Evolutionary conservation across 208 protist species (phyloP), one percentile per base, ranked within the genome.

Genomic region (Leishmania guyanensis): DNA sequence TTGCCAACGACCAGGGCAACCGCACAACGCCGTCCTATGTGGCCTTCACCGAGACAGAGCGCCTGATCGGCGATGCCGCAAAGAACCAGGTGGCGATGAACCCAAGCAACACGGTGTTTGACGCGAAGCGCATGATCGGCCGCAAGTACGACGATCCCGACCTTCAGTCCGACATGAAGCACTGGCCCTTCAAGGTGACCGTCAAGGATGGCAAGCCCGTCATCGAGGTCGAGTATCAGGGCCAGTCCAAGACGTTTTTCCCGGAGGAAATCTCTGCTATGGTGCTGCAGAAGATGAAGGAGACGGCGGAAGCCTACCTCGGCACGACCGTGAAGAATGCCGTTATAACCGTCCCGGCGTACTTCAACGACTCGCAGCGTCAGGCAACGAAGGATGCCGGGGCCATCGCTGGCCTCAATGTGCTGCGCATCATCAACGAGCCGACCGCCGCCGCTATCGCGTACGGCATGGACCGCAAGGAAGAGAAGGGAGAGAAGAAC

Each of bases 401-500:
- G 64, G 74, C 80, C 20, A 99, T 99, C 81, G 91, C 96, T 1
- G 99, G 99, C 54, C 83, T 98, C 16, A 97, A 99, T 60, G 99
- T 99, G 43, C 84, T 99, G 72, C 97, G 99, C 88, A 99, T 99
- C 91, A 99, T 99, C 90, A 99, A 99, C 96, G 99, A 99, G 94
- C 99, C 99, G 50, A 99, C 99, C 46, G 99, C 99, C 1, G 99
- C 99, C 43, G 99, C 99, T 74, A 97, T 99, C 83, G 99, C 99
- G 4, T 99, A 99, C 89, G 99, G 99, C 81, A 95, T 99, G 74
- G 98, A 99, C 87, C 99, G 99, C 81, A 93, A 95, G 79, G 86
- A 93, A n/a, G 97, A 99, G 39, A 91, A 79, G 16, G 81, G 80
- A 0, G 91, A 94, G 86, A 88, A 89, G 77, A 98, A 98, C 82